Percentiles rank a stretch among this genome's conserved stretches.
These are phyloP conservation scores for Ustilago cynodontis DNA, from an alignment of 1,284 basidiomycete genomes.

Conservation along the genomic window DNA sequence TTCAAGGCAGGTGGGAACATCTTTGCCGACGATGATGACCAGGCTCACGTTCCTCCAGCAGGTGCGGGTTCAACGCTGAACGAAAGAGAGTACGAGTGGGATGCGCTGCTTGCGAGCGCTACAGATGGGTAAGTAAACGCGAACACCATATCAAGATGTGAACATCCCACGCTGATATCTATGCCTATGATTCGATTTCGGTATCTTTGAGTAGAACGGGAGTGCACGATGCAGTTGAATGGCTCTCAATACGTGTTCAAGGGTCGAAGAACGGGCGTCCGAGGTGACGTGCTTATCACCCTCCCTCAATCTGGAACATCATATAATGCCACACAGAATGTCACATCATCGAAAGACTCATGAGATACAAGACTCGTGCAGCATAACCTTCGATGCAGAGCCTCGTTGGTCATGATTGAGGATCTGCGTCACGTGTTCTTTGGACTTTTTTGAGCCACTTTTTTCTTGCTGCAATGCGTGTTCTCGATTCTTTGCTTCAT, in stretches of 20 bases:
- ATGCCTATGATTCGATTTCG: no score
- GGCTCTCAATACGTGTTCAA: slow-evolving; percentile 40
- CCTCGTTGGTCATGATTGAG: neutral
- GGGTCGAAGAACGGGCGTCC: slow-evolving; percentile 10
- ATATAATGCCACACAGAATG: neutral
- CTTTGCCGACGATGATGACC: slow-evolving; percentile 40
- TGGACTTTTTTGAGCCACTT: slow-evolving; percentile 8
- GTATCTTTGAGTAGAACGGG: slow-evolving; percentile 19
- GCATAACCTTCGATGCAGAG: neutral
- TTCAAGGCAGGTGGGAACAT: slow-evolving; percentile 10
- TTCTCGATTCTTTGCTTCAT: neutral
- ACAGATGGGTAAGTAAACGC: slow-evolving; percentile 37
- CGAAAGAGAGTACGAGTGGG: slow-evolving; percentile 45
- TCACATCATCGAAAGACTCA: no score
- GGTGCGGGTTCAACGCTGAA: slow-evolving; percentile 16
- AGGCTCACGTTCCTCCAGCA: slow-evolving; percentile 14
- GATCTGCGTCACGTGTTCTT: slow-evolving; percentile 24
- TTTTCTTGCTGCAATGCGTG: neutral
- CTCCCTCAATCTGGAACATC: no score
- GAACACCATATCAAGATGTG: neutral
- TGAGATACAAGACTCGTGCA: no score
- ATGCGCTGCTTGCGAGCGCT: slow-evolving; percentile 35
- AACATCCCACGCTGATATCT: neutral
- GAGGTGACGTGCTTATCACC: slow-evolving; percentile 15
- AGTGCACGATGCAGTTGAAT: slow-evolving; percentile 39